These are phyloP conservation scores for Picea engelmannii DNA, from an alignment of 83 land plant genomes.

Conservation along the genomic window DNA sequence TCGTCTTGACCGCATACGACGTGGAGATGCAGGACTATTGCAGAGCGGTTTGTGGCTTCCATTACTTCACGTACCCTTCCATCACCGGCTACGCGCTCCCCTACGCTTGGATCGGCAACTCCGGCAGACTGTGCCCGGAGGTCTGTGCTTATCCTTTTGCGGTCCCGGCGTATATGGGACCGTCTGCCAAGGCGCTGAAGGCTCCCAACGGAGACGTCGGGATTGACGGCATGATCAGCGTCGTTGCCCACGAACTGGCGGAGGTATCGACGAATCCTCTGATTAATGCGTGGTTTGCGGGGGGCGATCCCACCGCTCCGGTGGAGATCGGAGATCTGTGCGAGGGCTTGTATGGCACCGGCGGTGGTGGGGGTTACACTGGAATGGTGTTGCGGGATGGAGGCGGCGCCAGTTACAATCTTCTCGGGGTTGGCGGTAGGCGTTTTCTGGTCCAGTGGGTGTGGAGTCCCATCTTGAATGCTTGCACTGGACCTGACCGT, in stretches of 20 bases:
- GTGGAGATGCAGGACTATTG: constrained; percentile 97
- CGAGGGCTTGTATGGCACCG: too few relatives aligned
- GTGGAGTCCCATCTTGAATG: too few relatives aligned
- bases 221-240: constrained; percentile 90
- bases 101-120: constrained; percentile 93
- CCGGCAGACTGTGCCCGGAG: constrained; percentile 84
- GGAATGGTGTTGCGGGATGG: too few relatives aligned
- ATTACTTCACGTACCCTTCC: constrained; percentile 94
- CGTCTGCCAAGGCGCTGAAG: constrained; percentile 36
- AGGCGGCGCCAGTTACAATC: too few relatives aligned
- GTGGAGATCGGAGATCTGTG: too few relatives aligned
- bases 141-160: constrained; percentile 93
- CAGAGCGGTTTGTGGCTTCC: constrained; percentile 89
- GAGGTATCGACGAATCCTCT: constrained; percentile 81
- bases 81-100: constrained; percentile 86
- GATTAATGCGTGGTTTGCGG: constrained; percentile 95
- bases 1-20: too few relatives aligned
- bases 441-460: too few relatives aligned
- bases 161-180: constrained; percentile 70
- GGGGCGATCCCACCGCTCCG: constrained; percentile 85
- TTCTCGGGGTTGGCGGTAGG: too few relatives aligned
- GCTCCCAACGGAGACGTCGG: constrained; percentile 85
- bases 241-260: constrained; percentile 88
- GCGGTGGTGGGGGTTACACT: too few relatives aligned
- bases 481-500: too few relatives aligned